phyloP scores from a whole-genome alignment of 2,329 filamentous ascomycete genomes.

The Colletotrichum sp. region DNA sequence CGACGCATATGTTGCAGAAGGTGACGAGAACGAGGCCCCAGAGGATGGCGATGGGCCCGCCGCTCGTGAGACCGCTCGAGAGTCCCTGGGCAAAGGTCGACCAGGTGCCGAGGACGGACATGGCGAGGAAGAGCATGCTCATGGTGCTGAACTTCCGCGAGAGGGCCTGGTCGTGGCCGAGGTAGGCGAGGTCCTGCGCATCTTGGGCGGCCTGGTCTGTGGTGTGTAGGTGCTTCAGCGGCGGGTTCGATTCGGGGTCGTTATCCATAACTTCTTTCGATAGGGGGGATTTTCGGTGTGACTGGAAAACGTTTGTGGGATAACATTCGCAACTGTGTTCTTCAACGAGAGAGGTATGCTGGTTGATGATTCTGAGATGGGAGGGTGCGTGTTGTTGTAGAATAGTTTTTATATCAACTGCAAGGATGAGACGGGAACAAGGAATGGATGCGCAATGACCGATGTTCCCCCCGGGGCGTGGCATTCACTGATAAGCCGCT shows the following conservation, averaged over 20 bases:
- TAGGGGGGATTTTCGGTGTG: neutral
- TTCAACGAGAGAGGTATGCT: neutral
- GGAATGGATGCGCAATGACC: neutral
- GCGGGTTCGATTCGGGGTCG: neutral
- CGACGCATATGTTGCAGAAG: constrained; percentile 56
- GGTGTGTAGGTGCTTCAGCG: neutral
- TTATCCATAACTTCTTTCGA: neutral
- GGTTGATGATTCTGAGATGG: neutral
- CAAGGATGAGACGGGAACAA: neutral
- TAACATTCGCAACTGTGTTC: neutral
- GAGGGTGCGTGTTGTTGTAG: neutral
- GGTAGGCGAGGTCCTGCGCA: constrained; percentile 42
- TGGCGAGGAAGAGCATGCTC: constrained; percentile 63
- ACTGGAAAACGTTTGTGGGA: neutral
- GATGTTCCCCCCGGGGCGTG: neutral
- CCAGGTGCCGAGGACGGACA: constrained; percentile 63
- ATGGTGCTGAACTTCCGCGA: constrained; percentile 54
- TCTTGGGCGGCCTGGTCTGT: constrained; percentile 26
- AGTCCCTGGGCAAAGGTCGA: constrained; percentile 56
- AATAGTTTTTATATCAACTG: neutral
- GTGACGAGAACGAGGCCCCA: constrained; percentile 60
- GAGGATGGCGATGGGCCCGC: constrained; percentile 57
- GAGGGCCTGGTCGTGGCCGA: constrained; percentile 44
- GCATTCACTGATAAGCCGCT: neutral
- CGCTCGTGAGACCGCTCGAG: constrained; percentile 53